phyloP scores from a whole-genome alignment of 2,329 filamentous ascomycete genomes.

The Phaeosphaeria sp. region DNA sequence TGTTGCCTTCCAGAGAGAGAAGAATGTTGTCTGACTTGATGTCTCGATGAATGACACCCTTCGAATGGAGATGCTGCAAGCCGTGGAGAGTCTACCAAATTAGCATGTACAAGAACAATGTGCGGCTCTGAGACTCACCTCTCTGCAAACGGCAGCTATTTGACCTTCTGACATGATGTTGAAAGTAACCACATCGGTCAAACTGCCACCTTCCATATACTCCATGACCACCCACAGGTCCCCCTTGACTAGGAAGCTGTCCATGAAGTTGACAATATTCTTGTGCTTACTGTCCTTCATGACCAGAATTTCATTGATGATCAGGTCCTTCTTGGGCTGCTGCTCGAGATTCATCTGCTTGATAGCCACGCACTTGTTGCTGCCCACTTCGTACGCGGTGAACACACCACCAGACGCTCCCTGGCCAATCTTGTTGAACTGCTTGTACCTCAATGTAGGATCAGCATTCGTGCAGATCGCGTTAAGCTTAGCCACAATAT shows the following conservation, averaged over 20 bases:
- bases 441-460: conserved; percentile 84
- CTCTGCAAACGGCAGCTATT: conserved; percentile 93
- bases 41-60: conserved; percentile 96
- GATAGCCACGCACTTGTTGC: conserved; percentile 90
- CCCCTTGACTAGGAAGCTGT: conserved; percentile 87
- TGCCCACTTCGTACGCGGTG: conserved; percentile 83
- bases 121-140: conserved; percentile 57
- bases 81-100: conserved; percentile 75
- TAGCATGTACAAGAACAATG: conserved; percentile 9
- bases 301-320: conserved; percentile 98
- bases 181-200: conserved; percentile 98
- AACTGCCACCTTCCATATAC: conserved; percentile 97
- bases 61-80: conserved; percentile 93
- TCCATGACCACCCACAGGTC: conserved; percentile 99
- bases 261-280: conserved; percentile 99
- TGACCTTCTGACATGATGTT: conserved; percentile 99
- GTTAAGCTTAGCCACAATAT: conserved; percentile 83
- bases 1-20: conserved; percentile 89
- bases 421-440: conserved; percentile 94
- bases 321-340: conserved; percentile 98
- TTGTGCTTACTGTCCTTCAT: conserved; percentile 99
- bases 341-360: conserved; percentile 99
- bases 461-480: conserved; percentile 91
- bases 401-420: conserved; percentile 96
- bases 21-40: conserved; percentile 99